Percentiles rank a stretch among this genome's conserved stretches.
Conservation (phyloP, 768 basidiomycete genomes). For the Mycena leptocephala region DNA sequence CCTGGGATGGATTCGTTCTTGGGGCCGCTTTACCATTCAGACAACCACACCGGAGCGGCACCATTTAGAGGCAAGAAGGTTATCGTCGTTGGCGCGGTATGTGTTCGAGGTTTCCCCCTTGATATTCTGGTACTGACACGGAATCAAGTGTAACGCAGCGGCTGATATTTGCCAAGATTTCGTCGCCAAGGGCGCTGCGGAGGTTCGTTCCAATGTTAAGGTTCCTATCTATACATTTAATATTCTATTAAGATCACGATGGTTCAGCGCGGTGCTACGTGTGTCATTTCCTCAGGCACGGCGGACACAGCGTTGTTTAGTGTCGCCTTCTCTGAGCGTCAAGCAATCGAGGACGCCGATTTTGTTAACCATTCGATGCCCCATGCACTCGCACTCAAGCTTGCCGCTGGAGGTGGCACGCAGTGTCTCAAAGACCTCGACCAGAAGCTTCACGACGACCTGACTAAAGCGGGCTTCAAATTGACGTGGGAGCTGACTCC, state of each 20-base stretch:
- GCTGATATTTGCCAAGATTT: conserved; percentile 31
- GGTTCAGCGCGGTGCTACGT: conserved; percentile 35
- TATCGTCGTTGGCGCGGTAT: conserved; percentile 30
- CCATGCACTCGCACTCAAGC: conserved; percentile 35
- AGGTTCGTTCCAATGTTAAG: neutral
- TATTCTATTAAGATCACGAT: conserved; percentile 28
- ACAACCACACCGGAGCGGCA: conserved; percentile 25
- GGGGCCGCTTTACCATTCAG: conserved; percentile 29
- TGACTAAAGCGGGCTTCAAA: conserved; percentile 49
- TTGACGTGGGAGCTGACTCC: conserved; percentile 34
- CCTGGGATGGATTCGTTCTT: conserved; percentile 24
- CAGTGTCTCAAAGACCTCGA: conserved; percentile 21
- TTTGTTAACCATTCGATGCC: conserved; percentile 37
- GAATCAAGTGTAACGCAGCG: conserved; percentile 27
- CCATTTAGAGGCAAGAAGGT: conserved; percentile 25
- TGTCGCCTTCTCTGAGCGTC: neutral
- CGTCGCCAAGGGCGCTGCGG: conserved; percentile 29
- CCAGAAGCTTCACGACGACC: conserved; percentile 28
- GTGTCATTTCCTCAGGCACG: conserved; percentile 15
- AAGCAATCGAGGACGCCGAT: conserved; percentile 29
- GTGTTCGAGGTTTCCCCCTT: neutral
- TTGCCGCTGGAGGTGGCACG: conserved; percentile 1
- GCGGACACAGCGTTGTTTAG: neutral
- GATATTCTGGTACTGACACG: neutral
- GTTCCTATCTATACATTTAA: no score